These are phyloP conservation scores for Batkoa obscura DNA, from an alignment of 371 early-diverging fungal genomes.

Conservation along the genomic window DNA sequence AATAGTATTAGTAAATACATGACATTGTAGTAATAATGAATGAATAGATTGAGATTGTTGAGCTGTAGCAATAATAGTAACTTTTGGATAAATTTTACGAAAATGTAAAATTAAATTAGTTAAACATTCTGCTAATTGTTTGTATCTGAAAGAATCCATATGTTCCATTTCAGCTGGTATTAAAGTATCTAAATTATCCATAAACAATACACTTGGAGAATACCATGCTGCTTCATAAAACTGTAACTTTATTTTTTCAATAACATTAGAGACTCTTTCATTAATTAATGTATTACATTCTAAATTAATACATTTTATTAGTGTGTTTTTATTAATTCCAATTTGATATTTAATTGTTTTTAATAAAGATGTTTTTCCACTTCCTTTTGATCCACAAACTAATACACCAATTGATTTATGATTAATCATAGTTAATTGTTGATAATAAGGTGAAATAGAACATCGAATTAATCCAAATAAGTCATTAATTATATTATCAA, in stretches of 20 bases:
- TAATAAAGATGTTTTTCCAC: conserved; percentile 61
- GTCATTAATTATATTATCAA: neutral
- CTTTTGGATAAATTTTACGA: conserved; percentile 19
- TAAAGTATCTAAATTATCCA: conserved; percentile 94
- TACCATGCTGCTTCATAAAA: conserved; percentile 54
- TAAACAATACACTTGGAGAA: conserved; percentile 69
- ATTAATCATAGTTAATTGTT: too few relatives aligned
- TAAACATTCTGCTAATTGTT: conserved; percentile 50
- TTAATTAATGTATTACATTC: conserved; percentile 44
- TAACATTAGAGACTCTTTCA: conserved; percentile 37
- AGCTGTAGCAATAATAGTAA: conserved; percentile 45
- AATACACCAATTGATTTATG: too few relatives aligned
- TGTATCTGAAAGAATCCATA: conserved; percentile 41
- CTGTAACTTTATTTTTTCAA: conserved; percentile 33
- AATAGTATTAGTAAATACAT: conserved; percentile 42
- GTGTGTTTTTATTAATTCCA: conserved; percentile 28
- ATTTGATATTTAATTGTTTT: conserved; percentile 23
- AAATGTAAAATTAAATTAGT: conserved; percentile 20
- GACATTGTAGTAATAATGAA: conserved; percentile 32
- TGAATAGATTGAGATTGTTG: conserved; percentile 48
- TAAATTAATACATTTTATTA: too few relatives aligned
- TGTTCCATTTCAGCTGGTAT: conserved; percentile 70
- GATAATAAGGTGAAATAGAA: conserved; percentile 24
- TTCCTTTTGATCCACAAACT: conserved; percentile 64
- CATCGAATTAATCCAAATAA: neutral